phyloP scores from a whole-genome alignment of 2,329 filamentous ascomycete genomes.

The Colletotrichum lentis region DNA sequence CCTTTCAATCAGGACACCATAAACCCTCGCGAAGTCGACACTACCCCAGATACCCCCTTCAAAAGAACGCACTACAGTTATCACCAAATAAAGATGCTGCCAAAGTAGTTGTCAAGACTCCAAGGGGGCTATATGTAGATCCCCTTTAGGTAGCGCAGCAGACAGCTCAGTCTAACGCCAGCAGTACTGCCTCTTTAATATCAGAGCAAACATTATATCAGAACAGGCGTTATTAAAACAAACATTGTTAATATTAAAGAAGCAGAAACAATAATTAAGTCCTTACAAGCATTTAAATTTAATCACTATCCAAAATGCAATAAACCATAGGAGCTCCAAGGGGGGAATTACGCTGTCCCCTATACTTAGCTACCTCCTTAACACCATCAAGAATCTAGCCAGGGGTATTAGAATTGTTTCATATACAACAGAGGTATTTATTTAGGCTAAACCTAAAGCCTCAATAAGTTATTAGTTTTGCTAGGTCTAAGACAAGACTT shows the following conservation, averaged over 20 bases:
- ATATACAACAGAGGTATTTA: neutral
- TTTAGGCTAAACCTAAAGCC: neutral
- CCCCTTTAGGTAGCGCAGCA: too few species aligned
- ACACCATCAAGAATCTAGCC: neutral
- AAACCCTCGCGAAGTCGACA: too few species aligned
- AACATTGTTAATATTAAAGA: neutral
- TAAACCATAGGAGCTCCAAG: neutral
- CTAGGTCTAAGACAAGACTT: conserved; percentile 3
- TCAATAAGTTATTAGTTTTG: neutral
- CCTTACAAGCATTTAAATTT: neutral
- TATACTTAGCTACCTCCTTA: neutral
- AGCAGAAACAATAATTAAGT: neutral
- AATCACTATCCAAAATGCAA: neutral
- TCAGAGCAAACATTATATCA: neutral
- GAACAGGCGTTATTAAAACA: neutral
- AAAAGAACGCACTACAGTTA: too few species aligned
- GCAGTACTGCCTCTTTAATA: neutral
- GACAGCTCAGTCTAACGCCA: too few species aligned
- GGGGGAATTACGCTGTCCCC: neutral
- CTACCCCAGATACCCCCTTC: too few species aligned
- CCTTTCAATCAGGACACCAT: too few species aligned
- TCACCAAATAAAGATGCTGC: too few species aligned
- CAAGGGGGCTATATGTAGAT: too few species aligned
- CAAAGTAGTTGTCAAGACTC: too few species aligned
- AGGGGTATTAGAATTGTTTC: neutral